phyloP scores from a whole-genome alignment of 129 eudicot species.

The Artemisia annua region DNA sequence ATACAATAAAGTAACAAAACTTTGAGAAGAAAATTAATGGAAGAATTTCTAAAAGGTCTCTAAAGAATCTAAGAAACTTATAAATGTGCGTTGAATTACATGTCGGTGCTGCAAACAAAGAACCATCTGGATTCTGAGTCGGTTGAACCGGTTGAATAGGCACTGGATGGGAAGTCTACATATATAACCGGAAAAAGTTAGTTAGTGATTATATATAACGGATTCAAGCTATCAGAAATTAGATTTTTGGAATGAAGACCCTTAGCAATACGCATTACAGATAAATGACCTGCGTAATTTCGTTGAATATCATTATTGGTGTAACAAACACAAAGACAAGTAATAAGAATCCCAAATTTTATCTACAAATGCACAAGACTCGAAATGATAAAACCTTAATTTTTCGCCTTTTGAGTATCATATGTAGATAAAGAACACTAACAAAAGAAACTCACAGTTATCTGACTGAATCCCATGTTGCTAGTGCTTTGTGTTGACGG shows the following conservation, averaged over 20 bases:
- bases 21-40: too few relatives aligned
- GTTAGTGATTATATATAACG: not conserved
- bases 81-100: too few relatives aligned
- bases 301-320: not conserved
- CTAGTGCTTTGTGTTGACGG: slow-evolving; percentile 37
- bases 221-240: too few relatives aligned
- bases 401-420: too few relatives aligned
- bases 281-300: not conserved
- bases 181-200: slow-evolving; percentile 6
- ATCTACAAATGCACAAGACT: too few relatives aligned
- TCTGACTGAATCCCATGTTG: slow-evolving; percentile 67
- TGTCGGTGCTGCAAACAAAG: slow-evolving; percentile 36
- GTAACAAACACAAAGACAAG: not conserved
- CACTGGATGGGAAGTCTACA: slow-evolving; percentile 59
- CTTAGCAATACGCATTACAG: too few relatives aligned
- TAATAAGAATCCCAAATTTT: not conserved
- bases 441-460: slow-evolving; percentile 59
- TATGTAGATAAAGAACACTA: not conserved
- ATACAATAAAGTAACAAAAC: too few relatives aligned
- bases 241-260: too few relatives aligned
- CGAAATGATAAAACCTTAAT: too few relatives aligned
- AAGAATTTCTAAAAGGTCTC: too few relatives aligned
- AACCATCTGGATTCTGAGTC: slow-evolving; percentile 54
- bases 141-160: slow-evolving; percentile 69
- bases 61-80: too few relatives aligned